Base-by-base conservation (phyloP, 495 filamentous ascomycete species). In the Annulohypoxylon nitens region DNA sequence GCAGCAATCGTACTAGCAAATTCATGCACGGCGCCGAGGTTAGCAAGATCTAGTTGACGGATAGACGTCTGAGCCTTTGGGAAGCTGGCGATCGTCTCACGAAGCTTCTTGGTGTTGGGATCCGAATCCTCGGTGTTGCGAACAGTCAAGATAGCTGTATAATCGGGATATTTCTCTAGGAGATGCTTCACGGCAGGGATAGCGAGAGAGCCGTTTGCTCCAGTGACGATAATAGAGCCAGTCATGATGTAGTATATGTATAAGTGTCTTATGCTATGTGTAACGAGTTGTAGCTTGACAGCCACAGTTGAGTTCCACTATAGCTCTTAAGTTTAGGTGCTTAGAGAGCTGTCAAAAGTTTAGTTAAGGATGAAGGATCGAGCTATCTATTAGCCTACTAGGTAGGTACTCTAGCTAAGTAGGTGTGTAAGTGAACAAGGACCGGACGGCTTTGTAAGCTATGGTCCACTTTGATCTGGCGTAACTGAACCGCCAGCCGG, bases 121-220 rank as follows among this genome's bases (percentile, higher is more conserved):
- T 86, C 84, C 4, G 67, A 62, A 45, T 81, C 75, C 11, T 81
- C 80, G 8, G 71, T 55, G 36, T 86, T 81, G 11, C 85, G 78
- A 11, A 87, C 84, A 6, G 82, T 83, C 23, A 81, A 76, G 30
- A 86, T 69, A 2, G 77, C 53, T 0, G 81, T 82, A 60, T 79
- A 76, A 7, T 76, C 58, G 6, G 84, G 80, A 36, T 83, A 84
- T 0, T 73, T 66, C 1, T 69, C 62, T 6, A 87, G 76, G 37
- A 87, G 78, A 34, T 81, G 70, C 9, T 79, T 50, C 8, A 84
- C 80, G 5, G 84, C 81, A 12, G 78, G 82, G 26, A 85, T 79
- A 4, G 80, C 86, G 33, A 86, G 75, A 20, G 84, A 84, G 70
- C 84, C 79, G 66, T 86, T 87, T 33, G 85, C 85, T 26, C 84